Conservation (phyloP, 495 filamentous ascomycete species). For the Parathielavia hyrcaniae region DNA sequence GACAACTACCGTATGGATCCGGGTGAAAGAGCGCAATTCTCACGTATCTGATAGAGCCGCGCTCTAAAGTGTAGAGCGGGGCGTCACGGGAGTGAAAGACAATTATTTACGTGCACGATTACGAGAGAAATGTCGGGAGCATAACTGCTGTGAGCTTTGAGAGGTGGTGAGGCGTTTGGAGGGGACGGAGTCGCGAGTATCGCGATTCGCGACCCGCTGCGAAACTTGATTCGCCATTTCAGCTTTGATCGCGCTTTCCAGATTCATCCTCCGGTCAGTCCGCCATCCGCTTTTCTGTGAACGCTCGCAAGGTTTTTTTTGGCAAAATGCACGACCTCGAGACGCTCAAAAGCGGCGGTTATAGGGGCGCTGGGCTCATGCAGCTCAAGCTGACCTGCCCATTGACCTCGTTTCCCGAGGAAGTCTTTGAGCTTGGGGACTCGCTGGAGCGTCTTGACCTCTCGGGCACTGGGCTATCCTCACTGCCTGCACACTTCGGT, state of each 20-base stretch:
- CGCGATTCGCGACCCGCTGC: too few relatives aligned
- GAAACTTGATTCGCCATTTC: not conserved
- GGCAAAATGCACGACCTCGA: constrained; percentile 28
- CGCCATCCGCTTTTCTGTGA: not conserved
- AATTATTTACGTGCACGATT: too few relatives aligned
- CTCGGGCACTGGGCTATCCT: constrained; percentile 38
- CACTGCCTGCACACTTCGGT: constrained; percentile 36
- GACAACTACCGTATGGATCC: too few relatives aligned
- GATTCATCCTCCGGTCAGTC: not conserved
- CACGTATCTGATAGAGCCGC: too few relatives aligned
- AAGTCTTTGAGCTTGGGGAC: constrained; percentile 36
- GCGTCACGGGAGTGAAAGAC: too few relatives aligned
- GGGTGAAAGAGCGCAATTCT: too few relatives aligned
- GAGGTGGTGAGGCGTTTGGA: not conserved
- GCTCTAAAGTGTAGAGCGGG: too few relatives aligned
- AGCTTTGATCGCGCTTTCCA: not conserved
- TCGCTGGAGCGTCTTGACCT: constrained; percentile 44
- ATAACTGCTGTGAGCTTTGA: too few relatives aligned
- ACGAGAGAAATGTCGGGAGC: too few relatives aligned
- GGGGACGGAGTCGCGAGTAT: too few relatives aligned
- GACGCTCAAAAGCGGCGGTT: constrained; percentile 26
- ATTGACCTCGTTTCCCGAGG: constrained; percentile 35
- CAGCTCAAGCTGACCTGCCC: constrained; percentile 36
- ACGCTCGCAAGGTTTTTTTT: too few relatives aligned
- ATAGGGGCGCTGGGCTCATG: constrained; percentile 26